Percentiles rank a stretch among this genome's conserved stretches.
These are phyloP conservation scores for Pleurotus giganteus DNA, from an alignment of 768 basidiomycete species.

Conservation along the genomic window DNA sequence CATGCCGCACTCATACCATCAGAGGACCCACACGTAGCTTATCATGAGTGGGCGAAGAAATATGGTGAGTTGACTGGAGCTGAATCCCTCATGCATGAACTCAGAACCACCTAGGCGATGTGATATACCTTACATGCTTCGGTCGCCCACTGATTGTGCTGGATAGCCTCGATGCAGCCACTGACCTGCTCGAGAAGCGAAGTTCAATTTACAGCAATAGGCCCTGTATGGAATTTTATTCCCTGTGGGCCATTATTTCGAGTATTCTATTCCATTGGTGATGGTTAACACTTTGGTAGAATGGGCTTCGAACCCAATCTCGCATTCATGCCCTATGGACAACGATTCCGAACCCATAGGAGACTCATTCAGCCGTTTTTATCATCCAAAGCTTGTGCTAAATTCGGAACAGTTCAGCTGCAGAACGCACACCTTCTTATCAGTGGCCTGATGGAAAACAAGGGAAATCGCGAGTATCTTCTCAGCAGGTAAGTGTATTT, in stretches of 20 bases:
- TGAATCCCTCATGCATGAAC: neutral
- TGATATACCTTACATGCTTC: conserved; percentile 10
- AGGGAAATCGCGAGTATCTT: neutral
- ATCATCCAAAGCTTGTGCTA: neutral
- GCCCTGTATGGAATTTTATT: conserved; percentile 15
- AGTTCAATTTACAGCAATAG: conserved; percentile 28
- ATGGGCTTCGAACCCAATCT: conserved; percentile 1
- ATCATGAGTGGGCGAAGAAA: neutral
- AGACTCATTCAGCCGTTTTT: neutral
- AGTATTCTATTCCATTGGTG: neutral
- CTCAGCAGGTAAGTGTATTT: neutral
- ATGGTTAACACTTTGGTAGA: neutral
- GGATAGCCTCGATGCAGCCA: conserved; percentile 23
- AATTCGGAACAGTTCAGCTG: neutral
- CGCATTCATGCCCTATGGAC: conserved; percentile 6
- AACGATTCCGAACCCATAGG: conserved; percentile 7
- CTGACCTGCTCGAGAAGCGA: conserved; percentile 30
- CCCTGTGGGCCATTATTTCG: conserved; percentile 12
- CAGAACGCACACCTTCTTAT: neutral
- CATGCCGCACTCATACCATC: neutral
- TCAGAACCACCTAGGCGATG: conserved; percentile 2
- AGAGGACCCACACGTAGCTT: neutral
- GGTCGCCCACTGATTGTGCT: conserved; percentile 26
- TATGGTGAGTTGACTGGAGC: neutral
- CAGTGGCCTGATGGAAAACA: neutral